phyloP scores from a whole-genome alignment of 1,284 basidiomycete genomes.

The Inonotus obliquus region DNA sequence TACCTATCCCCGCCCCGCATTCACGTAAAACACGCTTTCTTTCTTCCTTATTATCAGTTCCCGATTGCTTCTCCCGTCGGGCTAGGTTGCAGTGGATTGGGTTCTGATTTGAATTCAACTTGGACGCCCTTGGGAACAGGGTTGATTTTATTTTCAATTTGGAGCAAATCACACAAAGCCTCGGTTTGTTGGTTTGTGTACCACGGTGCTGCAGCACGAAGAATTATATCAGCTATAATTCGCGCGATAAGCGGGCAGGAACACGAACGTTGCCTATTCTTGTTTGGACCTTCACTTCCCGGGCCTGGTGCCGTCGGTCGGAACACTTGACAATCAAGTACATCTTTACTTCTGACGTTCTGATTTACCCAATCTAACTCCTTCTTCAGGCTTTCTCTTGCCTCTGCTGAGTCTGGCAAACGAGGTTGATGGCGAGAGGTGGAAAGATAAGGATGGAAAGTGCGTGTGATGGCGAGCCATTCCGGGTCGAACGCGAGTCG shows the following conservation, averaged over 20 bases:
- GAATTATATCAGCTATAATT: constrained; percentile 17
- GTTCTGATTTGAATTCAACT: neutral
- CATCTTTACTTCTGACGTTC: constrained; percentile 41
- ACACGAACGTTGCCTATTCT: constrained; percentile 45
- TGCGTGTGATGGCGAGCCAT: constrained; percentile 92
- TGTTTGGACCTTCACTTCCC: constrained; percentile 33
- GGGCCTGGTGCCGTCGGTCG: constrained; percentile 68
- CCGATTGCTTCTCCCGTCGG: neutral
- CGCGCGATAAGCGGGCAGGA: constrained; percentile 17
- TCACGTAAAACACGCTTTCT: neutral
- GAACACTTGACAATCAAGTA: constrained; percentile 70
- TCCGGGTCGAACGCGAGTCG: constrained; percentile 72
- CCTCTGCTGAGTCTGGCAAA: constrained; percentile 57
- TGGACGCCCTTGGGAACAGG: constrained; percentile 14
- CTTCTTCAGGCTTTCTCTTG: constrained; percentile 53
- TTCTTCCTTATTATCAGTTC: neutral
- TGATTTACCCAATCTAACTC: constrained; percentile 65
- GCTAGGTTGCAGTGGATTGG: neutral
- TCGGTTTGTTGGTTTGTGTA: constrained; percentile 92
- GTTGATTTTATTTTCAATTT: constrained; percentile 80
- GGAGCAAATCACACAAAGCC: constrained; percentile 77
- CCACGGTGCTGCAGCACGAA: constrained; percentile 50
- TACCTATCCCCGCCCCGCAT: neutral
- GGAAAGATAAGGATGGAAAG: constrained; percentile 78
- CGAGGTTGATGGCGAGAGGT: constrained; percentile 40